Evolutionary conservation across 148 eudicot species (phyloP).

Genomic region (Chenopodium suecicum): DNA sequence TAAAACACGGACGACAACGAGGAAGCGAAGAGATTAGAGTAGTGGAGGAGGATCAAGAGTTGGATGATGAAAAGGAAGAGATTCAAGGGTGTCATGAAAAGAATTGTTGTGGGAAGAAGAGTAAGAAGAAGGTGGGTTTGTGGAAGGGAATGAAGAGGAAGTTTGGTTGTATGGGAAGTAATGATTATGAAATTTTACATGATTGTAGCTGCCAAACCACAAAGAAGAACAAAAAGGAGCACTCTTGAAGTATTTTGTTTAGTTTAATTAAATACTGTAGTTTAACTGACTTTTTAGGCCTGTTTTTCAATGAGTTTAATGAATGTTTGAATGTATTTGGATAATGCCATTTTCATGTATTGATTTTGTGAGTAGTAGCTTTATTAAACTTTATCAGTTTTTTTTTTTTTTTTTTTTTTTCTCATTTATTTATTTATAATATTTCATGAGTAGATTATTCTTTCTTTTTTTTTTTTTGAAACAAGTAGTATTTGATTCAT

Average conservation of each 20-base stretch:
- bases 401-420: too few species aligned
- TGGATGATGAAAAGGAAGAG: constrained; percentile 45
- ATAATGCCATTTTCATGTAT: neutral
- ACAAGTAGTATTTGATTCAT: too few species aligned
- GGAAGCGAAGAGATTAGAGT: neutral
- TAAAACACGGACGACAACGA: constrained; percentile 20
- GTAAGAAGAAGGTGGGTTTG: constrained; percentile 44
- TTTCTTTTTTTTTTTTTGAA: too few species aligned
- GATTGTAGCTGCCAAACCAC: constrained; percentile 49
- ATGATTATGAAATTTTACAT: constrained; percentile 25
- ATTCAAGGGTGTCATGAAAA: constrained; percentile 27
- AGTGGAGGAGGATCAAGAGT: constrained; percentile 37
- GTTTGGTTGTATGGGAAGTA: constrained; percentile 57
- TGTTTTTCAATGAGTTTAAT: neutral
- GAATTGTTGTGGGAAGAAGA: constrained; percentile 27
- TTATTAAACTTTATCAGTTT: too few species aligned
- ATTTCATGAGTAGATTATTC: too few species aligned
- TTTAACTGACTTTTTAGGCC: neutral
- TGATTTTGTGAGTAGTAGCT: neutral
- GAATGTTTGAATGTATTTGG: neutral
- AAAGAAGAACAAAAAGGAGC: constrained; percentile 38
- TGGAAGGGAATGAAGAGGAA: constrained; percentile 87
- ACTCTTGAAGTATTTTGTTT: constrained; percentile 15
- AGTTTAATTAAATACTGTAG: neutral
- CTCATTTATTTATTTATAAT: too few species aligned